These are phyloP conservation scores for Nidula niveotomentosa DNA, from an alignment of 1,284 basidiomycete genomes.

Conservation along the genomic window DNA sequence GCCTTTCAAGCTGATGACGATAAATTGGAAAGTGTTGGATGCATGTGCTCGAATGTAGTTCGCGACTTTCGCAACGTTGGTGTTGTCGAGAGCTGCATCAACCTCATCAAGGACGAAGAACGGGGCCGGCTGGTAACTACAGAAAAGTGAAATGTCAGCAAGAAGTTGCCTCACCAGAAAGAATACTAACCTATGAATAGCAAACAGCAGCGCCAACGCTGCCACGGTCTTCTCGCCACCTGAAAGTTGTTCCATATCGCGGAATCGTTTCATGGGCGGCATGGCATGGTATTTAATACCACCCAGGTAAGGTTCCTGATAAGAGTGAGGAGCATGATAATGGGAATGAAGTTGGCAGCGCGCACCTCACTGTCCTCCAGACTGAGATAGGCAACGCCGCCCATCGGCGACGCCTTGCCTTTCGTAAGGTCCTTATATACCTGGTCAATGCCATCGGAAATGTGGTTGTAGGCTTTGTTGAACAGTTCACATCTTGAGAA, in stretches of 20 bases:
- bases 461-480: conserved; percentile 96
- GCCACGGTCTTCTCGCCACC: conserved; percentile 99
- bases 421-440: conserved; percentile 99
- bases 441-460: conserved; percentile 90
- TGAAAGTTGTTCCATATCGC: conserved; percentile 98
- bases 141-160: background rate
- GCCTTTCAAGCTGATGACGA: conserved; percentile 95
- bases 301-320: conserved; percentile 90
- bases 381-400: conserved; percentile 94
- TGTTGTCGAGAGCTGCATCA: conserved; percentile 95
- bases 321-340: background rate
- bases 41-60: conserved; percentile 86
- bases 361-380: conserved; percentile 92
- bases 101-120: conserved; percentile 99
- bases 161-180: no score
- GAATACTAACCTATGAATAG: conserved; percentile 80
- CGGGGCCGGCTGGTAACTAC: conserved; percentile 93
- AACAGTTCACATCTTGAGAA: conserved; percentile 73
- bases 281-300: conserved; percentile 99
- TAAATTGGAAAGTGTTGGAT: conserved; percentile 86
- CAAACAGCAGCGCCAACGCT: conserved; percentile 92
- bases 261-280: conserved; percentile 99
- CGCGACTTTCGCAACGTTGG: conserved; percentile 92
- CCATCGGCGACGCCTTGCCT: conserved; percentile 89
- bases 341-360: background rate